Evolutionary conservation across 768 basidiomycete species (phyloP).

Genomic region (Lepiota venenata): DNA sequence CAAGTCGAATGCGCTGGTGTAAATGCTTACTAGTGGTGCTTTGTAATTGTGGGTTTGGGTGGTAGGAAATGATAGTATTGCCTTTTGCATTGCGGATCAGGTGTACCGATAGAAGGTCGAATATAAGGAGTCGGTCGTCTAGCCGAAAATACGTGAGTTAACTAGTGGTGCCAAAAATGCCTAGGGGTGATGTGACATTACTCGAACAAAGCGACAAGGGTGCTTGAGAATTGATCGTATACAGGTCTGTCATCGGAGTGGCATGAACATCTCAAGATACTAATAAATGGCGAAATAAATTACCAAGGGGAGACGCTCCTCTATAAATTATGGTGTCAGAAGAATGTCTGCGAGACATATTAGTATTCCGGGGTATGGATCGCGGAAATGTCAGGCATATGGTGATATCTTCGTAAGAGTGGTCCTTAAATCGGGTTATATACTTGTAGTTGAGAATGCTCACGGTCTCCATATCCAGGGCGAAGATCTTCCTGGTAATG

Average conservation of each 20-base stretch:
- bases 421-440: not conserved
- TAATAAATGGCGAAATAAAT: constrained; percentile 6
- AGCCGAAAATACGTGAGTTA: not conserved
- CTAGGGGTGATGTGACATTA: constrained; percentile 14
- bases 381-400: constrained; percentile 52
- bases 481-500: constrained; percentile 47
- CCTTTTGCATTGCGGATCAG: constrained; percentile 39
- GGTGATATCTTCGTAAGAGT: constrained; percentile 43
- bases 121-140: constrained; percentile 32
- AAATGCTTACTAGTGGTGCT: constrained; percentile 31
- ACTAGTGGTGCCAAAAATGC: not conserved
- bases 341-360: not conserved
- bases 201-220: constrained; percentile 40
- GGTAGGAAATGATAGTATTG: constrained; percentile 44
- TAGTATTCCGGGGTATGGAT: constrained; percentile 19
- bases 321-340: not conserved
- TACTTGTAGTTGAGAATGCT: constrained; percentile 13
- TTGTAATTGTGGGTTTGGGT: constrained; percentile 32
- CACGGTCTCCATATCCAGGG: constrained; percentile 34
- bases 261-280: constrained; percentile 9
- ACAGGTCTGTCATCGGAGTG: constrained; percentile 22
- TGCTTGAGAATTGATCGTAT: constrained; percentile 48
- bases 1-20: constrained; percentile 32
- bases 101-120: constrained; percentile 52
- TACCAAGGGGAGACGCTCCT: not conserved